phyloP scores from a whole-genome alignment of 495 filamentous ascomycete species.

The Xylaria scruposa region DNA sequence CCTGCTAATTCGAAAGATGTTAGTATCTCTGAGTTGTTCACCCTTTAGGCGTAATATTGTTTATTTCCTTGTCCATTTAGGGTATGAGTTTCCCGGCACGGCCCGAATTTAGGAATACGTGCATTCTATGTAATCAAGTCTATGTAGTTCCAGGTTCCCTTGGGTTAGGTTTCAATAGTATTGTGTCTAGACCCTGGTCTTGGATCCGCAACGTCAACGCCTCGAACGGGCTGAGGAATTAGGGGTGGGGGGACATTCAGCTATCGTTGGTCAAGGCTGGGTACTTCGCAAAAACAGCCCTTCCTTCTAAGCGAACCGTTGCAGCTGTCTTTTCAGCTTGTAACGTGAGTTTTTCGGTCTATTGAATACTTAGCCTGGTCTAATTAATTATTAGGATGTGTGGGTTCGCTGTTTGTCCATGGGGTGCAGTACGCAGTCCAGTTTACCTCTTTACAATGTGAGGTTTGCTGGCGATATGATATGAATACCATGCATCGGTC shows the following conservation, averaged over 20 bases:
- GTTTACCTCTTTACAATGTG: background rate
- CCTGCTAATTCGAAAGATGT: background rate
- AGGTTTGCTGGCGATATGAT: background rate
- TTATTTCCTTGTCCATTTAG: background rate
- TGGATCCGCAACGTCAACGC: background rate
- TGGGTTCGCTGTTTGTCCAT: no score
- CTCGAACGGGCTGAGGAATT: conserved; percentile 17
- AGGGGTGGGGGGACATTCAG: conserved; percentile 4
- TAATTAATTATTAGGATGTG: background rate
- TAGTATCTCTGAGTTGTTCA: background rate
- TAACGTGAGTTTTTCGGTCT: background rate
- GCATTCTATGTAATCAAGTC: background rate
- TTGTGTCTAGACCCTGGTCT: conserved; percentile 16
- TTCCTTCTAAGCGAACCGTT: conserved; percentile 5
- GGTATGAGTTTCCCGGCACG: background rate
- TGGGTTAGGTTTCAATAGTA: background rate
- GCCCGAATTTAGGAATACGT: background rate
- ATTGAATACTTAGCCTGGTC: conserved; percentile 4
- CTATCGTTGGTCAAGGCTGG: background rate
- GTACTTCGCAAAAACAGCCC: background rate
- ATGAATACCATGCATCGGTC: background rate
- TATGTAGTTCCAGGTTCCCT: conserved; percentile 6
- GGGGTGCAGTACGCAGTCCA: no score
- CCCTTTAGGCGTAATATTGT: background rate
- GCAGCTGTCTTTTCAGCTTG: conserved; percentile 13